phyloP scores from a whole-genome alignment of 495 filamentous ascomycete genomes.

The Hypoxylon cercidicola region DNA sequence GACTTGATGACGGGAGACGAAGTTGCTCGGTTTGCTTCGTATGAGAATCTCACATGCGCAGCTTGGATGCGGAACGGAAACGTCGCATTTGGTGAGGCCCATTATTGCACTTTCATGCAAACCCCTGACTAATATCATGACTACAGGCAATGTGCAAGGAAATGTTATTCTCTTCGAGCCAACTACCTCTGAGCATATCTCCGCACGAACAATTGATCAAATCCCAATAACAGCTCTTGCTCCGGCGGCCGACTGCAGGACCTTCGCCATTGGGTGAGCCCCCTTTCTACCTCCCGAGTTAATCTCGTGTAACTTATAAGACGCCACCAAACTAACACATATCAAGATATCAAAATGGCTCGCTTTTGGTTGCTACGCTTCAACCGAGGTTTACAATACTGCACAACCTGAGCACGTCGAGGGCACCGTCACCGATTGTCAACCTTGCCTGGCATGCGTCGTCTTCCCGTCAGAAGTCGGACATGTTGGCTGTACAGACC shows the following conservation, averaged over 20 bases:
- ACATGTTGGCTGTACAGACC: slow-evolving; percentile 96
- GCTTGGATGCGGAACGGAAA: slow-evolving; percentile 98
- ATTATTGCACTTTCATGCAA: slow-evolving; percentile 3
- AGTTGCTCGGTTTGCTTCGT: slow-evolving; percentile 87
- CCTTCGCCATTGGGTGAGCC: slow-evolving; percentile 93
- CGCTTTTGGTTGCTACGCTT: slow-evolving; percentile 87
- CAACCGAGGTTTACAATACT: slow-evolving; percentile 94
- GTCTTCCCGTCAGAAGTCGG: slow-evolving; percentile 94
- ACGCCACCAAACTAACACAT: slow-evolving; percentile 44
- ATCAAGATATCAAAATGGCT: slow-evolving; percentile 90
- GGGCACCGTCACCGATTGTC: slow-evolving; percentile 87
- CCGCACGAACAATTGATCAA: slow-evolving; percentile 91
- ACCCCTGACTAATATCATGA: slow-evolving; percentile 37
- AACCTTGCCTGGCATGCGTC: slow-evolving; percentile 97
- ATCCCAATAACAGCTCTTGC: slow-evolving; percentile 90
- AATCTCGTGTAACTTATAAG: slow-evolving; percentile 23
- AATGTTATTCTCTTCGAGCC: slow-evolving; percentile 97
- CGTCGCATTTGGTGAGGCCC: slow-evolving; percentile 85
- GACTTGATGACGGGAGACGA: slow-evolving; percentile 93
- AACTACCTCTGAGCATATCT: slow-evolving; percentile 90
- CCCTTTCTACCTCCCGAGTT: background rate
- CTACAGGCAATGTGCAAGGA: slow-evolving; percentile 83
- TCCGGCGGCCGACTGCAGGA: slow-evolving; percentile 90
- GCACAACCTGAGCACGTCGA: slow-evolving; percentile 85
- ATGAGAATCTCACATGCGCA: slow-evolving; percentile 84